A percentile compares a stretch with the other conserved stretches of the same genome.
Evolutionary conservation across 495 filamentous ascomycete species (phyloP).

Genomic region (Penicillium waksmanii): DNA sequence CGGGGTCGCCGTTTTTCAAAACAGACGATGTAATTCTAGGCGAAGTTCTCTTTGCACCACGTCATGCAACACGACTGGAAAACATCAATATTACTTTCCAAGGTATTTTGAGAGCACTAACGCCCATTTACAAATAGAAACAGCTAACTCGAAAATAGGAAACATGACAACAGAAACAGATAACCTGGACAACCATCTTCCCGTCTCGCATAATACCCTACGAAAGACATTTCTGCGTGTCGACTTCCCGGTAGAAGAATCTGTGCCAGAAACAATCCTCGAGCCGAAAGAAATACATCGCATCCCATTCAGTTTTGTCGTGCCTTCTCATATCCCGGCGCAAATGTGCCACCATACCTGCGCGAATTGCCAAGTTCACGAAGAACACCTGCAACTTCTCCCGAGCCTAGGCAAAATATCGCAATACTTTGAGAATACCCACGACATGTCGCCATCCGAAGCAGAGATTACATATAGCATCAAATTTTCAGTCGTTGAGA

Average conservation of each 20-base stretch:
- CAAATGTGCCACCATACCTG: constrained; percentile 14
- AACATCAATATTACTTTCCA: constrained; percentile 12
- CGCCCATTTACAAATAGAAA: not conserved
- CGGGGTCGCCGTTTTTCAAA: constrained; percentile 1
- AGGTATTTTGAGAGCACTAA: not conserved
- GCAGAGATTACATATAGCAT: constrained; percentile 9
- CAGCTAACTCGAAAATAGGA: not conserved
- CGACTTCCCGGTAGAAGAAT: not conserved
- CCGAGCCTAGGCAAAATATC: constrained; percentile 4
- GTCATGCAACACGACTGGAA: not conserved
- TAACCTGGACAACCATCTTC: constrained; percentile 11
- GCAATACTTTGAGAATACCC: not conserved
- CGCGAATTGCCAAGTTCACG: constrained; percentile 5
- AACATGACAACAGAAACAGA: constrained; percentile 6
- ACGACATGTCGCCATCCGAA: constrained; percentile 14
- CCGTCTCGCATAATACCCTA: not conserved
- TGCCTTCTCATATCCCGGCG: constrained; percentile 8
- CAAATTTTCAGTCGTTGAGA: constrained; percentile 5
- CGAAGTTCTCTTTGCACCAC: constrained; percentile 9
- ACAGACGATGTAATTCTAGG: constrained; percentile 12
- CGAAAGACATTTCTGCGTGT: not conserved
- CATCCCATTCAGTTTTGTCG: constrained; percentile 11
- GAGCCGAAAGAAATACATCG: not conserved
- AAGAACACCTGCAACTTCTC: constrained; percentile 15
- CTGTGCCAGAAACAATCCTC: not conserved